Conservation (phyloP, 1,284 basidiomycete genomes). For the Porogramme epimiltina region DNA sequence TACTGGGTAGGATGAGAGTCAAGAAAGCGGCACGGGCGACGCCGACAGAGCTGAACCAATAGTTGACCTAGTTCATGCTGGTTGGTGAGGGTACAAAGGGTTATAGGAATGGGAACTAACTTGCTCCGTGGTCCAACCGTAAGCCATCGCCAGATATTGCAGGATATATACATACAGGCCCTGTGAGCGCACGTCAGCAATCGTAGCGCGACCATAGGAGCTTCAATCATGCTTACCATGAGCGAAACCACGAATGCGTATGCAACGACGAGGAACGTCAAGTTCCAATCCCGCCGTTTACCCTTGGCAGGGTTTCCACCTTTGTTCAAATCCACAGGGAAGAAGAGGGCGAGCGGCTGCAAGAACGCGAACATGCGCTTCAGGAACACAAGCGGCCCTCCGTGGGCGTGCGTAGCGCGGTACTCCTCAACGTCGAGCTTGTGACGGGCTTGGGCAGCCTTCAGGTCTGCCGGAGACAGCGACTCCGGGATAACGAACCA, state of each 20-base stretch:
- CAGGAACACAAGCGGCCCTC: conserved; percentile 25
- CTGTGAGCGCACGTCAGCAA: conserved; percentile 39
- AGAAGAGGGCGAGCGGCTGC: conserved; percentile 65
- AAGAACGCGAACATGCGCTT: conserved; percentile 58
- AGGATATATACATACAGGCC: conserved; percentile 65
- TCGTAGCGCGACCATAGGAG: neutral
- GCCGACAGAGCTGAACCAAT: conserved; percentile 71
- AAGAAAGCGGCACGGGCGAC: conserved; percentile 62
- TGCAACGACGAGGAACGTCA: conserved; percentile 57
- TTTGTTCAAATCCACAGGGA: conserved; percentile 43
- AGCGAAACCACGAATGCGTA: conserved; percentile 57
- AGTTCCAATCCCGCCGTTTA: conserved; percentile 65
- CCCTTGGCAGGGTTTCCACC: conserved; percentile 40
- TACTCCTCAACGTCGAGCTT: conserved; percentile 32
- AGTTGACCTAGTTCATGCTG: conserved; percentile 58
- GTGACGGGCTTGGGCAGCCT: conserved; percentile 29
- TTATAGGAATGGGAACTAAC: conserved; percentile 39
- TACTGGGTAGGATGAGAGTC: conserved; percentile 69
- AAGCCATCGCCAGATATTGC: conserved; percentile 69
- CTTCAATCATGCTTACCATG: conserved; percentile 45
- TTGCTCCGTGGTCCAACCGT: conserved; percentile 74
- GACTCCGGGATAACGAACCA: conserved; percentile 79
- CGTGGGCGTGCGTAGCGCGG: conserved; percentile 13
- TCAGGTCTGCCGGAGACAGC: conserved; percentile 49
- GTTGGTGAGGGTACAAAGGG: neutral